These are phyloP conservation scores for Scolecobasidium constrictum DNA, from an alignment of 2,329 filamentous ascomycete genomes.

Conservation along the genomic window DNA sequence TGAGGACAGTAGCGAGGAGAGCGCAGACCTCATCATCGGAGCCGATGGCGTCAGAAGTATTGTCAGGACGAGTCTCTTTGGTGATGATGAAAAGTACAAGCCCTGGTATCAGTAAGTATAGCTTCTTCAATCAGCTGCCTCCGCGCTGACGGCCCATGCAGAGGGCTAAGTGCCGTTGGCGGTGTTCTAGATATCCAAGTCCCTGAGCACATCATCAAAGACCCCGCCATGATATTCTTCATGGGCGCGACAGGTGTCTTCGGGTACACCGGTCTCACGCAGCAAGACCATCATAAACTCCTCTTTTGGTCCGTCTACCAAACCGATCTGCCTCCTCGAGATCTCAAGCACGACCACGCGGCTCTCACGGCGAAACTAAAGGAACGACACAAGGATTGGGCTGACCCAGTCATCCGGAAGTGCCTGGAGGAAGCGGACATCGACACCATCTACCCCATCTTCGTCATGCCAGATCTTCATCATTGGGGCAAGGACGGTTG, in stretches of 20 bases:
- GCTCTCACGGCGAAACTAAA: slow-evolving; percentile 23
- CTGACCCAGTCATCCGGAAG: slow-evolving; percentile 26
- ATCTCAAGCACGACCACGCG: slow-evolving; percentile 10
- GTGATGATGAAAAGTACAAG: slow-evolving; percentile 9
- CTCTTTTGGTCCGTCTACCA: slow-evolving; percentile 29
- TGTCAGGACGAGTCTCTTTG: slow-evolving; percentile 15
- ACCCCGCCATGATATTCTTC: slow-evolving; percentile 30
- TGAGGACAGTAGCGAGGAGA: slow-evolving; percentile 13
- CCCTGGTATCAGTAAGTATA: slow-evolving; percentile 11
- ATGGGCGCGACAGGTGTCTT: slow-evolving; percentile 41
- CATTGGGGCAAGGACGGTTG: slow-evolving; percentile 37
- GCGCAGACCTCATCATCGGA: slow-evolving; percentile 20
- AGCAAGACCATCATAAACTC: slow-evolving; percentile 13
- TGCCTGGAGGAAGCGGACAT: slow-evolving; percentile 26
- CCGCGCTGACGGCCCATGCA: no score
- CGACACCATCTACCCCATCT: slow-evolving; percentile 37
- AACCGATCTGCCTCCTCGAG: slow-evolving; percentile 10
- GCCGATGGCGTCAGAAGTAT: slow-evolving; percentile 20
- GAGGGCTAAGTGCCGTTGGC: slow-evolving; percentile 28
- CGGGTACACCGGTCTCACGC: slow-evolving; percentile 32
- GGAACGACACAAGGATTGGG: slow-evolving; percentile 32
- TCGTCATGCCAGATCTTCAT: slow-evolving; percentile 35
- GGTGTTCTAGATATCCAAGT: slow-evolving; percentile 30
- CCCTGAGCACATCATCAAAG: slow-evolving; percentile 17
- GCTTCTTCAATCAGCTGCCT: no score